Base-by-base conservation (phyloP, 2,329 filamentous ascomycete genomes). In the Pestalotiopsis sp. region DNA sequence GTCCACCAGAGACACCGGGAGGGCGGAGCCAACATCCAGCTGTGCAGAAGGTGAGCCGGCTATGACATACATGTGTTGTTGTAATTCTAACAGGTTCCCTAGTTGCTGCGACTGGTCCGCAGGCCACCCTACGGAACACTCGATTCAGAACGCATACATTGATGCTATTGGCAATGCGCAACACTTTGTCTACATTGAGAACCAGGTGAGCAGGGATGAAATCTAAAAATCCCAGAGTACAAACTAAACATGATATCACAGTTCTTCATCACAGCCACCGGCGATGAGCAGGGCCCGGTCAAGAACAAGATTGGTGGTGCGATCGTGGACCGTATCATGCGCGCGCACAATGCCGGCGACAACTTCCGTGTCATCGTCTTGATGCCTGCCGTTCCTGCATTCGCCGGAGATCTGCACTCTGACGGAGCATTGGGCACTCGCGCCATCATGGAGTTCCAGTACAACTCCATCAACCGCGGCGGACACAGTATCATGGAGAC, bases 181-280 rank as follows among this genome's bases (percentile, higher is more conserved):
- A 74, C 89, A 94, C 76, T 94, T 91, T 74, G 80, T 94, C 68
- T 94, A 94, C 78, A 94, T 94, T 44, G 92, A 94, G 77, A 94
- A 94, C 74, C 90, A 88, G 77, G 85, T 84, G 74, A 67, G 75
- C 24, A 30, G 39, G 9, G 3, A n/a, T 20, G 14, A 14, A 14
- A 5, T 1, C 39, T 20, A 13, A 3, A 35, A 17, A 22, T 14
- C 5, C 7, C 1, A 10, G 17, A 22, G 10, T 11, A 9, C 4
- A 24, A 5, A 59, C 72, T 74, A 66, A 44, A 59, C 64, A 24
- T 10, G 40, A 30, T 11, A 9, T 9, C 10, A 0, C 73, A 93
- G 84, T 96, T 96, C 82, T 96, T 96, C 83, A 96, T 96, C 79
- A 96, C 93, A 0, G 92, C 92, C 2, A 94, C 92, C 1, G 85